Base-by-base conservation (phyloP, 495 filamentous ascomycete species). In the Talaromyces nanjingensis region DNA sequence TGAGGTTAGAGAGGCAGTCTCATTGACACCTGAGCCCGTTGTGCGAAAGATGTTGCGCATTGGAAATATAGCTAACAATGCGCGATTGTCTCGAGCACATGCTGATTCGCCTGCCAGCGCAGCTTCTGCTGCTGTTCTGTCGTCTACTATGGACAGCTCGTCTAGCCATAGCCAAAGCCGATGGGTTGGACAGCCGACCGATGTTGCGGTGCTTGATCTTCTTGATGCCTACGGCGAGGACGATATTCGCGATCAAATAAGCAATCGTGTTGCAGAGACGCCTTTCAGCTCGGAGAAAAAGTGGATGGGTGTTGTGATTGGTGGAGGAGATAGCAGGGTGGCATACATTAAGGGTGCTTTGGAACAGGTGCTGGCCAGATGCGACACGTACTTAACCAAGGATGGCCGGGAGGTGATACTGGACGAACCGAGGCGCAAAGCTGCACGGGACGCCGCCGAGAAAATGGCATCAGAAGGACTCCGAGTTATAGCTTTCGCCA, bases 261-360 rank as follows among this genome's bases (percentile, higher is more conserved):
- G 91, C 42, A 83, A 82, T 31, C 87, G 92, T 37, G 83, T 87
- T 18, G 84, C 85, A 24, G 94, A 98, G 70, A 92, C 90, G 1
- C 93, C 94, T 0, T 99, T 99, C 71, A 97, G 92, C 70, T 98
- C 94, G 1, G 93, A 97, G 68, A 85, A 92, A 55, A 99, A 97
- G 75, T 99, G 94, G 93, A 99, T 98, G 94, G 94, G 94, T 37
- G 92, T 96, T 14, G 86, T 90, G 2, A 91, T 96, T 66, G 87
- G 87, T 33, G 81, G 78, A 3, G 74, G 77, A 22, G 72, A 72
- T 34, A 73, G 84, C 5, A 88, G 93, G 67, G 83, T 90, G 63
- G 93, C 90, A 12, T 97, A 98, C 68, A 89, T 97, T 72, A 99
- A 99, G 72, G 94, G 94, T 52, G 92, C 94, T 60, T 81, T 98